A percentile compares a stretch with the other conserved stretches of the same genome.
phyloP scores from a whole-genome alignment of 805 yeast species.

The Jamesozyma hellenica region DNA sequence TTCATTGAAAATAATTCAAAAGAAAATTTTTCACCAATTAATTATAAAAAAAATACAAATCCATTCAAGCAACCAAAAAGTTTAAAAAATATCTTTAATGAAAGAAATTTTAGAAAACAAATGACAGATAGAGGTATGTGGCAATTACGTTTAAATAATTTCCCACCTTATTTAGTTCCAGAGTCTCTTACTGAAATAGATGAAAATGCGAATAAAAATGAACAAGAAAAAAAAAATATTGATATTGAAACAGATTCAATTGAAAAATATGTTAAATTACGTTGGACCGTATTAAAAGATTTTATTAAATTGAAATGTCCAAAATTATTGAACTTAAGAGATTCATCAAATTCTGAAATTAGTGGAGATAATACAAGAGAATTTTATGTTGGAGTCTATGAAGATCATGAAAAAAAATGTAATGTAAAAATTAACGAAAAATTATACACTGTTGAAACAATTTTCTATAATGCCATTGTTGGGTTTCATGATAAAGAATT shows the following conservation, averaged over 20 bases:
- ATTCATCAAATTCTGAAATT: constrained; percentile 3
- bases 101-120: constrained; percentile 26
- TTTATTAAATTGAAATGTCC: constrained; percentile 28
- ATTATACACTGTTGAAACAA: constrained; percentile 15
- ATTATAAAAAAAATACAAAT: constrained; percentile 5
- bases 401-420: constrained; percentile 17
- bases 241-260: constrained; percentile 16
- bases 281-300: constrained; percentile 34
- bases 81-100: constrained; percentile 26
- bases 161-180: constrained; percentile 27
- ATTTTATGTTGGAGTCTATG: constrained; percentile 30
- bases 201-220: not conserved
- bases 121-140: constrained; percentile 29
- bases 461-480: constrained; percentile 26
- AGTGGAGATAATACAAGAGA: constrained; percentile 22
- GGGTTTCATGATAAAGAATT: constrained; percentile 27
- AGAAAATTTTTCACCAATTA: not conserved
- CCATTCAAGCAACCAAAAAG: constrained; percentile 17
- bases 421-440: constrained; percentile 11
- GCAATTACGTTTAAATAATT: constrained; percentile 23
- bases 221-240: not conserved
- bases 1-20: not conserved
- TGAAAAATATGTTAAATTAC: constrained; percentile 22
- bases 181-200: constrained; percentile 6
- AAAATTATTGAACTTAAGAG: constrained; percentile 13